A percentile compares a stretch with the other conserved stretches of the same genome.
These are phyloP conservation scores for Saksenaea vasiformis DNA, from an alignment of 371 early-diverging fungal genomes.

Conservation along the genomic window DNA sequence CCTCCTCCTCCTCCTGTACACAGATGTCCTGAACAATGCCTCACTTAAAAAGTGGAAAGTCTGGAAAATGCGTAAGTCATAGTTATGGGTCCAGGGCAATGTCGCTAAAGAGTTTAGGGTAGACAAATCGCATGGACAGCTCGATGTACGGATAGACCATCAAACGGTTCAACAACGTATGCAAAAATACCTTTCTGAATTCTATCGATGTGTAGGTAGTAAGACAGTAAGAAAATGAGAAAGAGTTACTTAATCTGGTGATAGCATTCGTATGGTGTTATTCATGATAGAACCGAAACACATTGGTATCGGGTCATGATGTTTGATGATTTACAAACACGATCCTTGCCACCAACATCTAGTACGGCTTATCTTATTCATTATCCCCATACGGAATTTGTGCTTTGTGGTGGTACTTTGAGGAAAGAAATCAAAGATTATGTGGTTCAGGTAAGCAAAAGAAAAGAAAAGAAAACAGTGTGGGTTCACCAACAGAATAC, in stretches of 20 bases:
- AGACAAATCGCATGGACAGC: not conserved
- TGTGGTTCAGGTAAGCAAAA: slow-evolving; percentile 39
- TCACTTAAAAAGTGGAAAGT: not conserved
- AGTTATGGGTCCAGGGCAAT: not conserved
- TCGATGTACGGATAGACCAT: not conserved
- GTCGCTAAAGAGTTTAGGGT: not conserved
- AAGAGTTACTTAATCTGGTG: not conserved
- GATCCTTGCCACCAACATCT: slow-evolving; percentile 24
- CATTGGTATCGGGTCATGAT: slow-evolving; percentile 54
- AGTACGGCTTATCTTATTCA: slow-evolving; percentile 43
- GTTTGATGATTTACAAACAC: slow-evolving; percentile 33
- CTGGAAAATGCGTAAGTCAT: slow-evolving; percentile 3
- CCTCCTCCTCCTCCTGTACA: not conserved
- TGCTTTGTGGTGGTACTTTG: slow-evolving; percentile 27
- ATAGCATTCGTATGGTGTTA: not conserved
- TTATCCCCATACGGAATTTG: slow-evolving; percentile 47
- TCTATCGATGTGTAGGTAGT: slow-evolving; percentile 14
- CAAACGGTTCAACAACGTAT: not conserved
- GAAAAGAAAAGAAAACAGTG: not conserved
- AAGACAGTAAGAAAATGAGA: not conserved
- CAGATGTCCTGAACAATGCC: not conserved
- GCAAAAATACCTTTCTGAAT: slow-evolving; percentile 1
- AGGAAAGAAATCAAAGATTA: slow-evolving; percentile 34
- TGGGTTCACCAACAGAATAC: not conserved
- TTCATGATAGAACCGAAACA: slow-evolving; percentile 23